Base-by-base conservation (phyloP, 2,329 filamentous ascomycete species). In the Aspergillus viridinutans region DNA sequence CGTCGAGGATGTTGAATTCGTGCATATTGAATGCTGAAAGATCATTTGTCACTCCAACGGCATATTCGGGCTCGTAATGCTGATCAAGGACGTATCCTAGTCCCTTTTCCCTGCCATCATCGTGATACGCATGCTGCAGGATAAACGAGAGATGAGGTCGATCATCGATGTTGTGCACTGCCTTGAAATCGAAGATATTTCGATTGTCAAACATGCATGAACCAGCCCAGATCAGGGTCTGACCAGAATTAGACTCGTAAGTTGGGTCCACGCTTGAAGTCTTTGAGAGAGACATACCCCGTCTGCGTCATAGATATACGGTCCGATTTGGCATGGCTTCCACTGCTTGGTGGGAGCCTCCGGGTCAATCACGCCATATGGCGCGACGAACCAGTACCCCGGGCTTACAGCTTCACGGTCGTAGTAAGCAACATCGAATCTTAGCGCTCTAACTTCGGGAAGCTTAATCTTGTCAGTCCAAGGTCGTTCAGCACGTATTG, bases 271-370 rank as follows among this genome's bases (percentile, higher is more conserved):
- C 32, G 28, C 21, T 20, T 25, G 5, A 14, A 21, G 7, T 23
- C 28, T 26, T 20, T 20, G 42, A 35, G 42, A 51, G 35, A 52
- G 49, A 62, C 70, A 51, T 68, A 76, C 72, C 52, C 78, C 78
- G 64, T 73, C 70, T 59, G 76, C 77, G 65, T 81, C 79, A 62
- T 79, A 81, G 40, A 81, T 81, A 61, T 81, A 76, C 26, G 79
- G 74, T 5, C 78, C 78, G 43, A 77, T 71, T 64, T 80, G 77
- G 59, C 74, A 68, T 50, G 78, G 76, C 53, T 75, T 70, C 60
- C 62, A 69, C 48, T 64, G 64, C 40, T 68, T 61, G 23, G 67
- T 65, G 20, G 62, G 61, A 20, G 53, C 35, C 48, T 71, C 67
- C 8, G 62, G 64, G 1, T 60, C 58, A 50, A 69, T 61, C 14